Evolutionary conservation across 345 rosid species (phyloP).

Genomic region (Eucalyptus cloeziana): DNA sequence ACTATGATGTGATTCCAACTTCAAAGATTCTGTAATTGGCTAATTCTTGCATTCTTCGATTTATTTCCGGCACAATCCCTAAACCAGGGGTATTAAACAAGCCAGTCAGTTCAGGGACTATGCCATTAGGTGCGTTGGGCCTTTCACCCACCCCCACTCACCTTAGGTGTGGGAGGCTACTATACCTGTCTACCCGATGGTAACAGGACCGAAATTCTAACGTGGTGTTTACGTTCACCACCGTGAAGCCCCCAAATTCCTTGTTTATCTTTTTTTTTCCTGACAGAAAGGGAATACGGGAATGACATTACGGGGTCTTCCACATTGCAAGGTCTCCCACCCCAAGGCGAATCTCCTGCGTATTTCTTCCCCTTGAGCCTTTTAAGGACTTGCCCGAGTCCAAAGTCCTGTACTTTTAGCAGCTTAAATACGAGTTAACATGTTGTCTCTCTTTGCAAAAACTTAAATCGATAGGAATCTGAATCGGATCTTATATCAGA

Average conservation of each 20-base stretch:
- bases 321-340: too few relatives aligned
- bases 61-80: not conserved
- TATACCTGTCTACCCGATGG: too few relatives aligned
- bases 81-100: fast-evolving
- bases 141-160: too few relatives aligned
- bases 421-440: not conserved
- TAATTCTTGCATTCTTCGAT: not conserved
- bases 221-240: too few relatives aligned
- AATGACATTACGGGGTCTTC: fast-evolving
- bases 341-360: too few relatives aligned
- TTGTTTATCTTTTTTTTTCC: too few relatives aligned
- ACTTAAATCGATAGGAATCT: not conserved
- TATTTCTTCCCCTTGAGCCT: too few relatives aligned
- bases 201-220: fast-evolving
- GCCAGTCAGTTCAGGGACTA: too few relatives aligned
- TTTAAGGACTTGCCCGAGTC: too few relatives aligned
- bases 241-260: too few relatives aligned
- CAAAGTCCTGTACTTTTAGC: not conserved
- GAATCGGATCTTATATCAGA: not conserved
- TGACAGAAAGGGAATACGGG: fast-evolving
- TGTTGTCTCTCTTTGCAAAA: not conserved
- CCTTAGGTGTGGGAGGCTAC: too few relatives aligned
- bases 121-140: too few relatives aligned
- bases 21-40: not conserved
- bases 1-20: not conserved